A percentile compares a stretch with the other conserved stretches of the same genome.
Conservation (phyloP, 306 rosid species). For the Acmispon strigosus region DNA sequence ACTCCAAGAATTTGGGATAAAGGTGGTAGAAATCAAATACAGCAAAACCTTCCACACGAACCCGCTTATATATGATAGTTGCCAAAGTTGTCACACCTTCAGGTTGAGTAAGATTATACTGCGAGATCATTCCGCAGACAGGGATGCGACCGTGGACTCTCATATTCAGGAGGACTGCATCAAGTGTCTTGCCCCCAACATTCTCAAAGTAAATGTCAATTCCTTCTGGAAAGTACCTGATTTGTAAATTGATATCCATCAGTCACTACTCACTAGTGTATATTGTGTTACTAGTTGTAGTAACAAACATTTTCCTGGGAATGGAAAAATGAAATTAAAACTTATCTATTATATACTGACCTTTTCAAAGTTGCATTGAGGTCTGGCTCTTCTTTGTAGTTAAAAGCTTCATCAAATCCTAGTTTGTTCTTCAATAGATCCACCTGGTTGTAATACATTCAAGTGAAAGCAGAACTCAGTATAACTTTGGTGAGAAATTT, state of each 20-base stretch:
- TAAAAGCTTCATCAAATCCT: conserved; percentile 22
- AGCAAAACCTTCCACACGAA: background rate
- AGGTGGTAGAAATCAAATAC: background rate
- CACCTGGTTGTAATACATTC: background rate
- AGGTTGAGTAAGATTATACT: background rate
- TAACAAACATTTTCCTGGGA: background rate
- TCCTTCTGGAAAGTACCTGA: conserved; percentile 15
- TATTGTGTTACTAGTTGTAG: background rate
- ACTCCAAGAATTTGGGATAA: background rate
- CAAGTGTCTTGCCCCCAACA: conserved; percentile 10
- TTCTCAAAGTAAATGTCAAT: conserved; percentile 8
- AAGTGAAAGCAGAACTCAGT: background rate
- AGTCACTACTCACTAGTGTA: background rate
- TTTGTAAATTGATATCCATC: background rate
- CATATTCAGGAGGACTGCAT: conserved; percentile 12
- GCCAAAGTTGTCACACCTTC: background rate
- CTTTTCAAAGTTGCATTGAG: conserved; percentile 23
- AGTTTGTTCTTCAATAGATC: background rate
- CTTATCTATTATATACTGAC: background rate
- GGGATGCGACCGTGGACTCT: background rate
- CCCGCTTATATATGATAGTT: background rate
- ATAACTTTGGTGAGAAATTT: background rate
- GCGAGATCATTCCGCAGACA: conserved; percentile 2
- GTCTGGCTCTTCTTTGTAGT: conserved; percentile 28
- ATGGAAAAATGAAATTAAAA: background rate